Evolutionary conservation across 2,329 filamentous ascomycete species (phyloP), one percentile per base, ranked within the genome.

Genomic region (Epichloe gansuensis): DNA sequence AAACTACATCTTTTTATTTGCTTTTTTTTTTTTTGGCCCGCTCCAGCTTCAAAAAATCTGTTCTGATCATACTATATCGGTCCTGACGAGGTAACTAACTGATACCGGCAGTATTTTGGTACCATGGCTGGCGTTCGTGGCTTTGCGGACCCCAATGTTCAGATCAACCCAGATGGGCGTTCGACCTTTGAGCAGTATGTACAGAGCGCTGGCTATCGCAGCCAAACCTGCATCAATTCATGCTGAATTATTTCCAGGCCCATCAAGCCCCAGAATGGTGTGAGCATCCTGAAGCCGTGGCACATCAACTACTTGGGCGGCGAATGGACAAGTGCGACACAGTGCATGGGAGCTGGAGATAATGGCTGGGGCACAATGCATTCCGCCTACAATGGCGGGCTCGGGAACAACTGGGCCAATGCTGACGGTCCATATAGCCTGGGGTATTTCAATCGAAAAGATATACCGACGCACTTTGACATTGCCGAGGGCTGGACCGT

Each of bases 41-140:
- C 27, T 31, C 9, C 4, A 31, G 27, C 27, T 4, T 11, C 27
- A 31, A 1, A 31, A 31, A 0, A 31, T 9, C 9, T 31, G 27
- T 9, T 31, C 9, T 27, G 7, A 8, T 4, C 27, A 9, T 31
- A 8, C 27, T 21, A 11, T 23, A 25, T 13, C 13, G 9, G 38
- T 27, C 13, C 3, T 31, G 13, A 8, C 17, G n/a, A 15, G 13
- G n/a, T 49, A 27, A 41, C 45, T 36, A 13, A 11, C 11, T 21
- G 3, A n/a, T 25, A 15, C 47, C 46, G 7, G 17, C 59, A 77
- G 70, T 77, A 77, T 56, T 77, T 76, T 59, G 75, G 75, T 11
- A 76, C 74, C 3, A 77, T 78, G 75, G 71, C 74, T 3, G 74
- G 74, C 36, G 71, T 77, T 23, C 69, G 75, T 41, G 75, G 75